phyloP scores from a whole-genome alignment of 148 eudicot species.

The Chenopodium berlandieri region DNA sequence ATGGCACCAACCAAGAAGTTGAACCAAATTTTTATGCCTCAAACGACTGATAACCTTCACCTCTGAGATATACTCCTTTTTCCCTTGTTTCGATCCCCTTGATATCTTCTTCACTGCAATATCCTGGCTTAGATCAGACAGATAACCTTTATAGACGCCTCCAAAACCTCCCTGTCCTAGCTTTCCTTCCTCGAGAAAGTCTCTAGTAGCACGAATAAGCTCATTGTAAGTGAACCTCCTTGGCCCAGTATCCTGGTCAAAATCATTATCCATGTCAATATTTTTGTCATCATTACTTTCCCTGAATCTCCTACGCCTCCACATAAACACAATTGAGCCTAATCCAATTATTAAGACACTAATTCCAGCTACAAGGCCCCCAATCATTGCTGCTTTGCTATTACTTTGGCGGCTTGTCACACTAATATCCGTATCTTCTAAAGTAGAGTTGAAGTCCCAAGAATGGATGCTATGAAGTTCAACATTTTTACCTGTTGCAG shows the following conservation, averaged over 20 bases:
- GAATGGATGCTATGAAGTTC: slow-evolving; percentile 33
- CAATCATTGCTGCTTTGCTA: slow-evolving; percentile 4
- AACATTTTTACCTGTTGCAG: slow-evolving; percentile 30
- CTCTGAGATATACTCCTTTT: slow-evolving; percentile 44
- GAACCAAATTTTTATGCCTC: slow-evolving; percentile 45
- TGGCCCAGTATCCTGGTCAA: slow-evolving; percentile 35
- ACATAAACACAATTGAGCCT: slow-evolving; percentile 12
- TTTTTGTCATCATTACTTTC: neutral
- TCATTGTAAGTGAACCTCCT: slow-evolving; percentile 31
- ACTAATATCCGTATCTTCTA: neutral
- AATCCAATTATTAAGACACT: slow-evolving; percentile 10
- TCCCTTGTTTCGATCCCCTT: slow-evolving; percentile 43
- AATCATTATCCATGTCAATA: slow-evolving; percentile 7
- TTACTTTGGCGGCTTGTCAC: neutral
- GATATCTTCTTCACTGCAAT: slow-evolving; percentile 42
- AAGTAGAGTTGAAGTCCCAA: slow-evolving; percentile 37
- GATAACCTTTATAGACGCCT: slow-evolving; percentile 37
- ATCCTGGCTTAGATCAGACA: slow-evolving; percentile 9
- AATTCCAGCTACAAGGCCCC: slow-evolving; percentile 20
- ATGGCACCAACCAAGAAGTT: slow-evolving; percentile 11
- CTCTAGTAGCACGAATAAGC: slow-evolving; percentile 32
- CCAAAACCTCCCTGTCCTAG: slow-evolving; percentile 53
- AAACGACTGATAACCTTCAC: slow-evolving; percentile 39
- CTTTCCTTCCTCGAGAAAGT: slow-evolving; percentile 36
- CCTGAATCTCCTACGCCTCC: slow-evolving; percentile 14